Conservation (phyloP, 1,284 basidiomycete genomes). For the Marasmius oreades region DNA sequence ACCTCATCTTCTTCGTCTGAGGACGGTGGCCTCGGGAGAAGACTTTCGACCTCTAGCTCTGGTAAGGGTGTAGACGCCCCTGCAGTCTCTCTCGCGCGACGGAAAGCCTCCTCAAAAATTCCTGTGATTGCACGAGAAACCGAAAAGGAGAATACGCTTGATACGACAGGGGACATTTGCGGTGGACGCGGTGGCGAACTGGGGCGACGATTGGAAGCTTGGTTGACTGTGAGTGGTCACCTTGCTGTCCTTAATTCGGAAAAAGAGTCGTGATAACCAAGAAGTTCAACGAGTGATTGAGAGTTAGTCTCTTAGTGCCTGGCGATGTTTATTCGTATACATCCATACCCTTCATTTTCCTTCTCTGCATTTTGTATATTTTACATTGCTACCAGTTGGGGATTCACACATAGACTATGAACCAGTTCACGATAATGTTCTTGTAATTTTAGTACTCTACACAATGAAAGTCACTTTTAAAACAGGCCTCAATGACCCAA, state of each 20-base stretch:
- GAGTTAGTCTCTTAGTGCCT: too few species aligned
- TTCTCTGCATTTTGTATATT: too few species aligned
- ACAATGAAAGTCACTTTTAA: too few species aligned
- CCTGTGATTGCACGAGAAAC: slow-evolving; percentile 39
- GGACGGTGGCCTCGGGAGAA: slow-evolving; percentile 4
- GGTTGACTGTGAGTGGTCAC: slow-evolving; percentile 46
- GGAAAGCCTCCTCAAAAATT: slow-evolving; percentile 33
- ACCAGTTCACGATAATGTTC: too few species aligned
- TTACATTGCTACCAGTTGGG: too few species aligned
- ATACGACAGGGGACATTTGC: slow-evolving; percentile 67
- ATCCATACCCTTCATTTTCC: too few species aligned
- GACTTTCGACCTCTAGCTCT: slow-evolving; percentile 14
- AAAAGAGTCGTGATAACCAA: slow-evolving; percentile 8
- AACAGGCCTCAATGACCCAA: too few species aligned
- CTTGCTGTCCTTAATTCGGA: slow-evolving; percentile 17
- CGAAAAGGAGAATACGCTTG: slow-evolving; percentile 65
- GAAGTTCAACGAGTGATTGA: too few species aligned
- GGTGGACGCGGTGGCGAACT: slow-evolving; percentile 74
- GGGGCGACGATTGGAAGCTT: slow-evolving; percentile 67
- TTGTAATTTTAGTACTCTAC: neutral
- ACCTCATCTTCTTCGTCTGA: neutral
- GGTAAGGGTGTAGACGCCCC: neutral
- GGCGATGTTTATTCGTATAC: too few species aligned
- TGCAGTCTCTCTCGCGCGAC: slow-evolving; percentile 12
- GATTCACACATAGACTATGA: too few species aligned